Evolutionary conservation across 2,329 filamentous ascomycete genomes (phyloP), one percentile per base, ranked within the genome.

Genomic region (Monosporascus sp.): DNA sequence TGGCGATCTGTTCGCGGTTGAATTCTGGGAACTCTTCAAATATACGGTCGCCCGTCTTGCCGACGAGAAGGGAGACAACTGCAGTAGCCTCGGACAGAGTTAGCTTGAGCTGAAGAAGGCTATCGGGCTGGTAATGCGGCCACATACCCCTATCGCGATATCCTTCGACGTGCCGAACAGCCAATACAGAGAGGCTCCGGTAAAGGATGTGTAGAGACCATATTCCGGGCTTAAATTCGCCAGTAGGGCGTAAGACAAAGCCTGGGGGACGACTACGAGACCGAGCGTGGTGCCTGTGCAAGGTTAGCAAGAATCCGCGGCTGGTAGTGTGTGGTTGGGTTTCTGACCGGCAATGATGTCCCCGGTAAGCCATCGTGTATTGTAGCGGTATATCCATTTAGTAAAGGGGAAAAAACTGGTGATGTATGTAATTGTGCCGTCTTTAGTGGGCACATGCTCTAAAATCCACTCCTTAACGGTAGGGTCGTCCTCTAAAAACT

Each of bases 121-220:
- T 18, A 14, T 2, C 22, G 4, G 2, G 2, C 24, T 9, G 11
- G 31, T 7, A 8, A 9, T 24, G 20, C 17, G 35, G 24, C 31
- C 20, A 60, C 73, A 39, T 67, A 77, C 75, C 25, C 88, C 88
- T 54, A 92, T 91, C 9, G 88, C 90, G 66, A 93, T 91, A 67
- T 93, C 89, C 65, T 91, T 92, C 7, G 89, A 92, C 0, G 88
- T 92, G 37, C 87, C 89, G 65, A 92, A 92, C 53, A 90, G 81
- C 88, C 88, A 92, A 72, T 93, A 93, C 50, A 90, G 77, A 50
- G 90, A 72, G 35, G 89, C 87, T 49, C 89, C 89, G 68, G 90
- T 88, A 64, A 93, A 93, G 0, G 88, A 91, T 0, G 89, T 89
- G 70, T 93, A 93, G 0, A 93, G 74, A 37, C 89, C 89, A 62